Conservation (phyloP, 177 flowering plant species). For the Vitis hybrid region DNA sequence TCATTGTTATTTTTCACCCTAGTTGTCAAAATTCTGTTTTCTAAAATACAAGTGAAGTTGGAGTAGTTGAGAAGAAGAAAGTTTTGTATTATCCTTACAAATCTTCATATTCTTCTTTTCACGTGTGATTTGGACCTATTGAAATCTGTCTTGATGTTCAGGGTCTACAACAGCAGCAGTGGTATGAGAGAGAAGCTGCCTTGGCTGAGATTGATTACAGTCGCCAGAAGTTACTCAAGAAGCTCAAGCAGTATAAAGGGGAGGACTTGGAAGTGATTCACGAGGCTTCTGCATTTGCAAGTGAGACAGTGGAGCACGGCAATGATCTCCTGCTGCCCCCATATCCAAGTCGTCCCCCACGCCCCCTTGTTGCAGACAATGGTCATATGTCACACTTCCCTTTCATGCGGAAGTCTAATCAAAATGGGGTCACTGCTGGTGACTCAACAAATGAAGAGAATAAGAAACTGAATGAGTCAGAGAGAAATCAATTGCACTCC, state of each 20-base stretch:
- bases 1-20: too few relatives aligned
- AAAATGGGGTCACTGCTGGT: constrained; percentile 34
- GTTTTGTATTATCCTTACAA: neutral
- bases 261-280: constrained; percentile 76
- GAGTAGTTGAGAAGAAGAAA: neutral
- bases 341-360: constrained; percentile 65
- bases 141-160: constrained; percentile 17
- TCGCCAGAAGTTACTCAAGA: constrained; percentile 69
- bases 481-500: constrained; percentile 18
- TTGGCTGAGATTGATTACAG: constrained; percentile 78
- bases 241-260: constrained; percentile 83
- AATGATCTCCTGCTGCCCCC: constrained; percentile 91
- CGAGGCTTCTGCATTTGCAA: constrained; percentile 77
- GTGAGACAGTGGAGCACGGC: constrained; percentile 68
- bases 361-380: constrained; percentile 37
- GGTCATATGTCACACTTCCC: constrained; percentile 40
- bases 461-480: constrained; percentile 18
- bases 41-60: too few relatives aligned
- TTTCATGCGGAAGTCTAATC: constrained; percentile 20
- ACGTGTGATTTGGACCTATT: neutral
- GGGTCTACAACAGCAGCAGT: constrained; percentile 80
- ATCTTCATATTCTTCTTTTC: neutral
- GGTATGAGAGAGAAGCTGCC: constrained; percentile 74
- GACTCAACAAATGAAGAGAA: constrained; percentile 27
- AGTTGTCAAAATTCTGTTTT: too few relatives aligned